Base-by-base conservation (phyloP, 441 rosid species). In the Gossypium trilobum region DNA sequence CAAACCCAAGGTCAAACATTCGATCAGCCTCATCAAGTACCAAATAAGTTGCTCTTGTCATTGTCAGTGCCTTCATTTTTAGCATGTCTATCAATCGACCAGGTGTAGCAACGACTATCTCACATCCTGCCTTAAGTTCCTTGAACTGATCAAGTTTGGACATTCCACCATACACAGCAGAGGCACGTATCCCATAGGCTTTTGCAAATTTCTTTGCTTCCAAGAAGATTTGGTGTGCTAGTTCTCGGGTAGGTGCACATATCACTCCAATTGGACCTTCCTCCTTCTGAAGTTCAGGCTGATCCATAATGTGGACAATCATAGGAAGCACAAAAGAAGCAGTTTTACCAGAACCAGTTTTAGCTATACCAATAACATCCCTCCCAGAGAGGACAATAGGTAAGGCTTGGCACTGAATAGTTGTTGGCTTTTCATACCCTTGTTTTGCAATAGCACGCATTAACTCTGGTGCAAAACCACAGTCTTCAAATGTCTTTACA, bases 121-220 rank as follows among this genome's bases (percentile, higher is more conserved):
- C 62, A 57, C 62, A 57, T 57, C 62, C 62, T 10, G 62, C 33
- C 62, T 57, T 57, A 31, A 57, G 62, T 23, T 57, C 62, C 62
- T 57, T 57, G 31, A 57, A 57, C 7, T 57, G 62, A 13, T 57
- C 62, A 57, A 57, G 62, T 57, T 57, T 57, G 33, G 62, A 57
- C 62, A 57, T 57, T 57, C 62, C 62, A 57, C 62, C 62, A 57
- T 57, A 57, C 31, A 57, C 62, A 57, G 62, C 62, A 57, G 62
- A 22, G 8, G 62, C 29, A 23, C 62, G 33, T 57, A 57, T 22
- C 7, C 62, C 62, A 23, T 57, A 57, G 33, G 62, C 62, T 57
- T 57, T 57, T 10, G 62, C 33, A 57, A 57, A 57, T 57, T 57
- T 57, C 62, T 57, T 57, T 22, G 62, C 11, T 57, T 57, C 62